Base-by-base conservation (phyloP, 2,329 filamentous ascomycete genomes). In the Alternaria postmessia region DNA sequence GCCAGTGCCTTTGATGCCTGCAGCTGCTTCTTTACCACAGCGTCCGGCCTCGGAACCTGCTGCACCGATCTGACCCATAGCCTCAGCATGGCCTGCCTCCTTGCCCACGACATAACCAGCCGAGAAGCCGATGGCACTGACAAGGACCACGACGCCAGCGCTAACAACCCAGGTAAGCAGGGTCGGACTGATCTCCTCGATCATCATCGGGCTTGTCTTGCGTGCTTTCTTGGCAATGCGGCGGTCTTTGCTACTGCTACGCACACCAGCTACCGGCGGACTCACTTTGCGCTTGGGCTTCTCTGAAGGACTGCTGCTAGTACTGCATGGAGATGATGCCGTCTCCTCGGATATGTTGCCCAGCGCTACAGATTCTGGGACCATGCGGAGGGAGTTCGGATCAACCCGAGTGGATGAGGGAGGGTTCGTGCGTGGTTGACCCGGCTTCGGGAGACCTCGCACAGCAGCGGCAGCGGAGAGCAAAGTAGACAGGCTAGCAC, bases 391-490 rank as follows among this genome's bases (percentile, higher is more conserved):
- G 1, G 84, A 81, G 8, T 81, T 79, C 12, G 86, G 84, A 51
- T 86, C 83, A 34, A 84, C 71, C 20, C 81, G 78, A 57, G 69
- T 70, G 36, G 74, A 73, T 44, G 78, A 47, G 62, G 73, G 47
- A 78, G 80, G 59, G 71, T 71, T 51, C 36, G 54, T 62, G 36
- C 74, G 70, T 38, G 69, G 62, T 52, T 80, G 78, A n/a, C 76
- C 75, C 26, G 78, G 71, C 65, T 95, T 97, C 1, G 90, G 88
- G 16, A 95, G 83, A 4, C 91, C 91, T 43, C 95, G 87, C 1
- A 94, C 95, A 0, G 94, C 95, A 3, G 94, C 93, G 0, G 93
- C 94, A 72, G 93, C 96, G n/a, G 94, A 97, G 12, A 99, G 87
- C 12, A 99, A 85, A 0, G 95, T 98, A 1, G 93, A 97, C n/a